Percentiles rank a stretch among this genome's conserved stretches.
phyloP scores from a whole-genome alignment of 179 eudicot genomes.

The Spergularia azorica region DNA sequence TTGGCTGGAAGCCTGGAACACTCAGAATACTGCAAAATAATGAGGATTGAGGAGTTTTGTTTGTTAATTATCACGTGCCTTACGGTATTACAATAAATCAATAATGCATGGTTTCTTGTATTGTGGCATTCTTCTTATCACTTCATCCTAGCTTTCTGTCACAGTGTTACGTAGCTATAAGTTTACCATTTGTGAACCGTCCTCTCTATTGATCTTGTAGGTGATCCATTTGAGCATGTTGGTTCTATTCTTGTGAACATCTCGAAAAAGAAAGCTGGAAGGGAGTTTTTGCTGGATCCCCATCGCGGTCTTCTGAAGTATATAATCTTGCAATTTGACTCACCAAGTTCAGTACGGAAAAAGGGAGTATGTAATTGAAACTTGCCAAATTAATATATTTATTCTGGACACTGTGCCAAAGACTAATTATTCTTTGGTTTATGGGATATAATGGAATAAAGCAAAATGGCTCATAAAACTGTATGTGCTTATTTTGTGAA shows the following conservation, averaged over 20 bases:
- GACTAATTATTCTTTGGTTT: too few species aligned
- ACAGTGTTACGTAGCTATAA: background rate
- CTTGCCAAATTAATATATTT: background rate
- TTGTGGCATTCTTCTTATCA: background rate
- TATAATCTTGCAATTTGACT: conserved; percentile 84
- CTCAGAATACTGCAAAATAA: background rate
- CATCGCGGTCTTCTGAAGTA: conserved; percentile 89
- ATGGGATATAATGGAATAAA: too few species aligned
- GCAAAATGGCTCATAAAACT: too few species aligned
- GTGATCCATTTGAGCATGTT: conserved; percentile 94
- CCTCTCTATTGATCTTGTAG: conserved; percentile 37
- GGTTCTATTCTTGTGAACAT: conserved; percentile 90
- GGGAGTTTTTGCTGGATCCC: conserved; percentile 82
- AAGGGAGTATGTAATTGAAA: conserved; percentile 62
- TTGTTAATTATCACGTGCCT: background rate
- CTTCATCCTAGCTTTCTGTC: background rate
- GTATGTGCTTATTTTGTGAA: too few species aligned
- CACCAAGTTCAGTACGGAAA: conserved; percentile 69
- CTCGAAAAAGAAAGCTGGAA: conserved; percentile 74
- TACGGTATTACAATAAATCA: background rate
- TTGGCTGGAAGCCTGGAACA: background rate
- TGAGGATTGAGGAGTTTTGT: background rate
- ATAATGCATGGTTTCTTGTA: background rate
- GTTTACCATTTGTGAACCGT: conserved; percentile 10
- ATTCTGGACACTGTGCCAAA: background rate